Conservation (phyloP, 495 filamentous ascomycete species). For the Lasiosphaeria miniovina region DNA sequence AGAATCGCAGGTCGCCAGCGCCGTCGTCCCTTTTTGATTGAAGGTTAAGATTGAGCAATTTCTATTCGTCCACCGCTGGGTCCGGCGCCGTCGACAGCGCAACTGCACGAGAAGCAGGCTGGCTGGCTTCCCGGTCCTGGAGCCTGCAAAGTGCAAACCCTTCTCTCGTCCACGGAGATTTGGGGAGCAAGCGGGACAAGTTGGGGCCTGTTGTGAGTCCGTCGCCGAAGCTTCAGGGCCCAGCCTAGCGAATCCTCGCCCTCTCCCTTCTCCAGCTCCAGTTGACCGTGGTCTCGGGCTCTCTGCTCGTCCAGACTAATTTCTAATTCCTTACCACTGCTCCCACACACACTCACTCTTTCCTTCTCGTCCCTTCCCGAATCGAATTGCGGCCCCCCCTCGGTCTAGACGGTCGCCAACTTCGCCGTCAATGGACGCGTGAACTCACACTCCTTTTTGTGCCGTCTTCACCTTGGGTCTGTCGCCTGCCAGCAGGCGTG, state of each 20-base stretch:
- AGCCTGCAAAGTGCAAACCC: conserved; percentile 21
- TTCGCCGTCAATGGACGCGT: conserved; percentile 33
- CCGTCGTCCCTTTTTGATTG: conserved; percentile 29
- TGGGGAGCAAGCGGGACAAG: conserved; percentile 17
- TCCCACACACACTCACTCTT: conserved; percentile 7
- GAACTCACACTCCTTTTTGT: conserved; percentile 34
- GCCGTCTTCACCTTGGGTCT: conserved; percentile 24
- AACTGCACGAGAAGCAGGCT: conserved; percentile 11
- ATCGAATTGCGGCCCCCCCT: conserved; percentile 9
- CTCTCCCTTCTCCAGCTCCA: background rate
- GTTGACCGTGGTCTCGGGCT: background rate
- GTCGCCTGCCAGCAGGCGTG: conserved; percentile 47
- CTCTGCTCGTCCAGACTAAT: background rate
- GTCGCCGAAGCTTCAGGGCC: background rate
- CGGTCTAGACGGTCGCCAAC: conserved; percentile 26
- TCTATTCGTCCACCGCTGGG: conserved; percentile 29
- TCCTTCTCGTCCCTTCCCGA: conserved; percentile 10
- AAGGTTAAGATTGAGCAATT: conserved; percentile 35
- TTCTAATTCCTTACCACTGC: background rate
- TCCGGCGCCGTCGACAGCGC: conserved; percentile 2
- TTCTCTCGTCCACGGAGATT: conserved; percentile 27
- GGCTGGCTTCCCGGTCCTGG: conserved; percentile 13
- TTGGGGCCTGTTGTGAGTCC: conserved; percentile 4
- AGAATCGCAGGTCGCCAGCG: conserved; percentile 7
- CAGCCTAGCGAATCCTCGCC: background rate